These are phyloP conservation scores for Tolypocladium endophyticum DNA, from an alignment of 2,329 filamentous ascomycete genomes.

Conservation along the genomic window DNA sequence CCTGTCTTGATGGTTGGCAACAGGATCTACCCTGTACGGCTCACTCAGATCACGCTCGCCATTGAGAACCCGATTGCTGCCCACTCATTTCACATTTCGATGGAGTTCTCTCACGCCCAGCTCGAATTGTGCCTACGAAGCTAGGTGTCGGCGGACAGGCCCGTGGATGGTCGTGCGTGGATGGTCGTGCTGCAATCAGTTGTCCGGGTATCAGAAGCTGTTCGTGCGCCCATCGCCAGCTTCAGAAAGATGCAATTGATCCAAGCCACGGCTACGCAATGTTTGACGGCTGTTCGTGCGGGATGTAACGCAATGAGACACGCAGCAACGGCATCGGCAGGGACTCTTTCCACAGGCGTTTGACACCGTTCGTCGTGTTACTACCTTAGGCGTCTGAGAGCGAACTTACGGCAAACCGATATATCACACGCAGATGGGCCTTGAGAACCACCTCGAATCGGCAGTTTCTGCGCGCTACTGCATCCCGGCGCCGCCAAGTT, in stretches of 20 bases:
- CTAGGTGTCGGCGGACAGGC: neutral
- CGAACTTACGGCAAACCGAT: neutral
- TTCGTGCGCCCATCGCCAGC: neutral
- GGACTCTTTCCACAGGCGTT: neutral
- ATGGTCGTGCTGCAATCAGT: too few relatives aligned
- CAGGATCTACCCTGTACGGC: neutral
- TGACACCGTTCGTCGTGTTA: neutral
- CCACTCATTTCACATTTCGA: neutral
- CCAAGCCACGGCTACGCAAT: neutral
- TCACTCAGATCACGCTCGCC: neutral
- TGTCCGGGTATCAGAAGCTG: neutral
- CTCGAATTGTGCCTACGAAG: neutral
- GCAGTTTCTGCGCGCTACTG: neutral
- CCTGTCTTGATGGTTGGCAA: neutral
- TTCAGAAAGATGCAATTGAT: neutral
- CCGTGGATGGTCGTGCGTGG: neutral
- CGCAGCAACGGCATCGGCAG: neutral
- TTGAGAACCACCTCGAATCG: neutral
- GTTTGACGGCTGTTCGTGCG: neutral
- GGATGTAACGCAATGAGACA: neutral
- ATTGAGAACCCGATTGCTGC: neutral
- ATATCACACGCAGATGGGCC: neutral
- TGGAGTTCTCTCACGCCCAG: neutral
- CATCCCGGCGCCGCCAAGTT: neutral
- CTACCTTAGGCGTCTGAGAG: neutral